A percentile compares a stretch with the other conserved stretches of the same genome.
Conservation (phyloP, 148 eudicot species). For the Nyssa sinensis region DNA sequence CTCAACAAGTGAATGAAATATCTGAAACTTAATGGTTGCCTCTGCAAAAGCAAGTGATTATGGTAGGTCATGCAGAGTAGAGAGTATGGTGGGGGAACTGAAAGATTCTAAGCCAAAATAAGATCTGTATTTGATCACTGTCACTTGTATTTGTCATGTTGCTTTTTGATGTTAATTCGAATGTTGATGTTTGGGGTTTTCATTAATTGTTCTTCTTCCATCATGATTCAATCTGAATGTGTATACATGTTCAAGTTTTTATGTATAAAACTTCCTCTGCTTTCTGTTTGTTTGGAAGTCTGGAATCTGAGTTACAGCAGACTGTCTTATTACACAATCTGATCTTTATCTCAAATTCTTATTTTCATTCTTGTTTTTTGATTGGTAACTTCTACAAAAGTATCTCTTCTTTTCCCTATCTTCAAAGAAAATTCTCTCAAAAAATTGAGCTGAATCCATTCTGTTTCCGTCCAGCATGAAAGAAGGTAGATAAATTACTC, state of each 20-base stretch:
- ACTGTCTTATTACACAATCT: too few relatives aligned
- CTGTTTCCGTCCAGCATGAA: not conserved
- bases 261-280: not conserved
- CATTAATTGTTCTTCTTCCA: not conserved
- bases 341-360: not conserved
- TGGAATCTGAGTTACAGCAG: too few relatives aligned
- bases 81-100: not conserved
- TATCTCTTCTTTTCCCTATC: not conserved
- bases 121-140: not conserved
- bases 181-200: not conserved
- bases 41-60: constrained; percentile 1
- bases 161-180: not conserved
- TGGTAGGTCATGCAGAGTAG: not conserved
- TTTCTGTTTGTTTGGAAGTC: too few relatives aligned
- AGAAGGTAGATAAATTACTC: too few relatives aligned
- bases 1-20: constrained; percentile 11
- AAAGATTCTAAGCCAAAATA: not conserved
- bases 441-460: not conserved
- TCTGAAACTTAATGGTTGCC: not conserved
- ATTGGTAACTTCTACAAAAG: too few relatives aligned
- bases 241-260: not conserved
- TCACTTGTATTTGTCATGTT: not conserved
- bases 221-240: not conserved
- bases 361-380: too few relatives aligned
- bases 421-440: not conserved